Percentiles rank a stretch among this genome's conserved stretches.
These are phyloP conservation scores for Leccinum ochraceum DNA, from an alignment of 768 basidiomycete genomes.

Conservation along the genomic window DNA sequence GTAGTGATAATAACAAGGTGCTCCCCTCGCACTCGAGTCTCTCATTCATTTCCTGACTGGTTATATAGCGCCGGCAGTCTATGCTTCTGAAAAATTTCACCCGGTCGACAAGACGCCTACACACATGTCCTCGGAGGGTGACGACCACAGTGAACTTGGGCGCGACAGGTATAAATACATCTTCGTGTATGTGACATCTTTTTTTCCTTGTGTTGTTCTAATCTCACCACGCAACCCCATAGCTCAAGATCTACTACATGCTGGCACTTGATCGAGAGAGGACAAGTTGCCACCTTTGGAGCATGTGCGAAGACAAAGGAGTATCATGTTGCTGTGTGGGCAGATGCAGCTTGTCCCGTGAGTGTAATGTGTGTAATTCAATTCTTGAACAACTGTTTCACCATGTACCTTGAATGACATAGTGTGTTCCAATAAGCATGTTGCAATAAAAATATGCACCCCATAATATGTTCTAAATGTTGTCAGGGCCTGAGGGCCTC, in stretches of 20 bases:
- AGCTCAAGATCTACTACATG: slow-evolving; percentile 28
- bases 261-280: slow-evolving; percentile 36
- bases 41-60: too few species aligned
- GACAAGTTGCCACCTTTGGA: slow-evolving; percentile 70
- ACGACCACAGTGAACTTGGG: slow-evolving; percentile 33
- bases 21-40: too few species aligned
- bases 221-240: slow-evolving; percentile 8
- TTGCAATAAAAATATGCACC: too few species aligned
- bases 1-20: too few species aligned
- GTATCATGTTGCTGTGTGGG: slow-evolving; percentile 32
- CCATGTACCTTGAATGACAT: too few species aligned
- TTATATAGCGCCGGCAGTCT: too few species aligned
- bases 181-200: not conserved
- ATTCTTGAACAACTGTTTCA: not conserved
- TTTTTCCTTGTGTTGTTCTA: slow-evolving; percentile 3
- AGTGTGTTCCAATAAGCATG: too few species aligned
- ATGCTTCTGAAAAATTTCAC: too few species aligned
- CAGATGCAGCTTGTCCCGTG: slow-evolving; percentile 28
- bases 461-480: too few species aligned
- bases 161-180: slow-evolving; percentile 18
- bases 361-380: not conserved
- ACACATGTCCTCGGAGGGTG: slow-evolving; percentile 28
- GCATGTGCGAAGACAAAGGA: slow-evolving; percentile 56
- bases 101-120: slow-evolving; percentile 1
- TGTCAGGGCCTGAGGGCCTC: too few species aligned